Evolutionary conservation across 2,329 filamentous ascomycete species (phyloP).

Genomic region (Mycocentrospora acerina): DNA sequence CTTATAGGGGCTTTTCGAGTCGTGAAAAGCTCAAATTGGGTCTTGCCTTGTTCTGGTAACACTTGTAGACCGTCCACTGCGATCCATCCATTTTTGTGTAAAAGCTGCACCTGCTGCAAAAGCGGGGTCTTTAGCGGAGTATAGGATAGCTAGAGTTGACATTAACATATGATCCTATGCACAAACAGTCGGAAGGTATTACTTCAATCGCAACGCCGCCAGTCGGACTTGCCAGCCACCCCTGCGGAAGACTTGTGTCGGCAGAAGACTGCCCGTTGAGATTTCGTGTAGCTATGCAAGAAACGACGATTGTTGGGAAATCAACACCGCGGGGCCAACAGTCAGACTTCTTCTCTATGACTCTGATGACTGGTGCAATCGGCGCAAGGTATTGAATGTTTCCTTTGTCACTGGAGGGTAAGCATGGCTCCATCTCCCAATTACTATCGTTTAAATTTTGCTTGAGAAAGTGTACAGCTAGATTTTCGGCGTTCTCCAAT

Average conservation of each 20-base stretch:
- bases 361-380: too few relatives aligned
- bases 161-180: too few relatives aligned
- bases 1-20: slow-evolving; percentile 1
- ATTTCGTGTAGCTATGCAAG: not conserved
- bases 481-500: not conserved
- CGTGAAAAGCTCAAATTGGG: slow-evolving; percentile 1
- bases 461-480: not conserved
- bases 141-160: slow-evolving; percentile 1
- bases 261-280: not conserved
- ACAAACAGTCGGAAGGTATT: not conserved
- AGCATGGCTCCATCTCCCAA: too few relatives aligned
- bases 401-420: too few relatives aligned
- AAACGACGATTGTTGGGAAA: slow-evolving; percentile 1
- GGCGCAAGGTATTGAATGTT: too few relatives aligned
- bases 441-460: too few relatives aligned
- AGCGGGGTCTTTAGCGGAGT: not conserved
- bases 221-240: slow-evolving; percentile 1
- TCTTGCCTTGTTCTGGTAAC: slow-evolving; percentile 1
- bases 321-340: not conserved
- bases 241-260: not conserved
- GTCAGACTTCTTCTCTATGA: not conserved
- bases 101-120: not conserved
- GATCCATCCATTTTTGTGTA: not conserved
- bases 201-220: slow-evolving; percentile 2
- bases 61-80: slow-evolving; percentile 2